Base-by-base conservation (phyloP, 2,329 filamentous ascomycete genomes). In the Ophiostoma fasciatum region DNA sequence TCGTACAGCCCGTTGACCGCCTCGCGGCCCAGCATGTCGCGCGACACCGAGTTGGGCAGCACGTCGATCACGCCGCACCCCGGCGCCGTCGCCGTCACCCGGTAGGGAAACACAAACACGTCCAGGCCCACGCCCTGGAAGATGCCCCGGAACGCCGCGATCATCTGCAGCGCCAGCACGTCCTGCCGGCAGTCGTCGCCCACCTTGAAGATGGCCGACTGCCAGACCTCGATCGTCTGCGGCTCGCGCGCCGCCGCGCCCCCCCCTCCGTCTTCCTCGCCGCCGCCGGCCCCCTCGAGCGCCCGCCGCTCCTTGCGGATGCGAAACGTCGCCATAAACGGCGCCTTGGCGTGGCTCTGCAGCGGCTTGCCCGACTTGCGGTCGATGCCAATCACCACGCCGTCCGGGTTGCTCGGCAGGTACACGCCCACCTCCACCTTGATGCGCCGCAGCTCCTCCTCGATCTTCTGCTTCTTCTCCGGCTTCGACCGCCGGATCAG, bases 171-270 rank as follows among this genome's bases (percentile, higher is more conserved):
- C 2, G 90, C 90, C 41, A 99, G 67, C 35, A 99, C 82, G 50
- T 99, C 92, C 59, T 99, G 90, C 34, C 90, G 80, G 54, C 90
- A 96, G 57, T 99, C 90, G 54, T 99, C 90, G 43, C 90, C 90
- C 33, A 99, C 92, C 57, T 99, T 99, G 75, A 99, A 99, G 51
- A 99, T 99, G 38, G 88, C 90, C 2, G 85, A 93, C 57, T 98
- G 90, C 92, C 90, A 96, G n/a, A 88, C 80, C 56, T 98, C 92
- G 46, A 93, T 74, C 0, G 75, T 82, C 48, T 70, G 73, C 36
- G 70, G 73, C 36, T 61, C 59, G 20, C 49, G 49, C 9, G 51
- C 51, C 4, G 30, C 49, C 7, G 51, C 51, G 28, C 13, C 20
- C n/a, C 22, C 31, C 20, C 13, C 33, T 19, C 27, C 27, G 31